Evolutionary conservation across 2,329 filamentous ascomycete genomes (phyloP).

Genomic region (Colletotrichum karsti): DNA sequence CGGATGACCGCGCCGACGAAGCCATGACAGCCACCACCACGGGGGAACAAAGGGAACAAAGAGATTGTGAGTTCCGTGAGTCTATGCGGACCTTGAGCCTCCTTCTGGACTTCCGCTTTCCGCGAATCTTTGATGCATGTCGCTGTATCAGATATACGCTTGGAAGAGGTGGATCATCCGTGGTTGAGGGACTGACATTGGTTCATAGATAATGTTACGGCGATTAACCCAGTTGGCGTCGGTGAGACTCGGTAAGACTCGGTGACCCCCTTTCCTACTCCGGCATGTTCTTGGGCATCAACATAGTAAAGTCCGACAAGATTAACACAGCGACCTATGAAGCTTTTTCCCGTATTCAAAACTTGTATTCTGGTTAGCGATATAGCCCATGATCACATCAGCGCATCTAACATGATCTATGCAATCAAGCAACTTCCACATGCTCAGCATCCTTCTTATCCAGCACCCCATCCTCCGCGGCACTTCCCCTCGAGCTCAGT

Average conservation of each 20-base stretch:
- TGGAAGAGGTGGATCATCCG: too few relatives aligned
- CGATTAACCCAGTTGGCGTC: too few relatives aligned
- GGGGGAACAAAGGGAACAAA: not conserved
- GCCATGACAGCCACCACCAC: not conserved
- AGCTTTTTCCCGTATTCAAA: too few relatives aligned
- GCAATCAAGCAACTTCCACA: not conserved
- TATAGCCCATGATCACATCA: too few relatives aligned
- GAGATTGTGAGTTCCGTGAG: not conserved
- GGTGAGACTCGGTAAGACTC: too few relatives aligned
- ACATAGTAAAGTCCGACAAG: too few relatives aligned
- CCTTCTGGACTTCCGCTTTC: not conserved
- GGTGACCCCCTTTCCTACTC: too few relatives aligned
- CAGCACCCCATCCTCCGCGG: not conserved
- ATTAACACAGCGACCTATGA: too few relatives aligned
- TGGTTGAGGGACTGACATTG: too few relatives aligned
- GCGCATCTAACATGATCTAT: not conserved
- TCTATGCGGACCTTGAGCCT: not conserved
- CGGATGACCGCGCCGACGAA: slow-evolving; percentile 13
- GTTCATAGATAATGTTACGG: too few relatives aligned
- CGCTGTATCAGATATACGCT: not conserved
- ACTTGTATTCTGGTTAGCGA: too few relatives aligned
- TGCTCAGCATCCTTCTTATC: slow-evolving; percentile 12
- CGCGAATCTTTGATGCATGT: not conserved
- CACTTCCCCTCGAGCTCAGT: not conserved
- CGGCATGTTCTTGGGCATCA: too few relatives aligned